Conservation (phyloP, 2,329 filamentous ascomycete species). For the Fusarium concolor region DNA sequence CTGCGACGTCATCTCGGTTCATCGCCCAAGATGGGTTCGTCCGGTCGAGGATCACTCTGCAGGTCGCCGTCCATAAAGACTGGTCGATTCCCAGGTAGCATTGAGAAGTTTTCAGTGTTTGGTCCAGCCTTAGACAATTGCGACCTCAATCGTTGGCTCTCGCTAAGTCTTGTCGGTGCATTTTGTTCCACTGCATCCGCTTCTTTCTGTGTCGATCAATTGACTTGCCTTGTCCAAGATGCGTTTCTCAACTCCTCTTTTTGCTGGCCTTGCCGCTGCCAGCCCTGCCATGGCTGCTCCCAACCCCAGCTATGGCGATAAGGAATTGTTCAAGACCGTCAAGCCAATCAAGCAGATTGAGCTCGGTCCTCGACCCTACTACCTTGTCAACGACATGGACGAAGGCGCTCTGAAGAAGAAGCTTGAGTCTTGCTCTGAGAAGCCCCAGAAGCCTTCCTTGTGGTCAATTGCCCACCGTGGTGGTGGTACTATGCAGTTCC, state of each 20-base stretch:
- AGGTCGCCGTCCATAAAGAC: constrained; percentile 34
- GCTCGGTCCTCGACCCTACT: constrained; percentile 73
- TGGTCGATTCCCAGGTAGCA: constrained; percentile 13
- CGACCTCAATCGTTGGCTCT: constrained; percentile 13
- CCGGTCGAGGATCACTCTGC: constrained; percentile 23
- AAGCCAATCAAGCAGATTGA: constrained; percentile 63
- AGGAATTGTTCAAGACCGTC: constrained; percentile 49
- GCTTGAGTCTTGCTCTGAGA: constrained; percentile 69
- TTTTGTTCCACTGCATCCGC: not conserved
- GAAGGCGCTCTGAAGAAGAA: constrained; percentile 68
- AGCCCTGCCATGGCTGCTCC: constrained; percentile 47
- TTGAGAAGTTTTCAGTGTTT: not conserved
- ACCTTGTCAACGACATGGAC: constrained; percentile 72
- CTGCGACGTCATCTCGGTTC: constrained; percentile 27
- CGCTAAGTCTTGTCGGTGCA: constrained; percentile 8
- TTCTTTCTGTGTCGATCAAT: constrained; percentile 14
- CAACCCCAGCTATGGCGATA: constrained; percentile 27
- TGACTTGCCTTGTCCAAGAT: constrained; percentile 41
- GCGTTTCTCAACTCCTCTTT: constrained; percentile 48
- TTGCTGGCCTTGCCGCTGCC: constrained; percentile 48
- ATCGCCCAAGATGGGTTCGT: constrained; percentile 35
- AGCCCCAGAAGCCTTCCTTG: constrained; percentile 60
- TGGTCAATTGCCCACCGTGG: constrained; percentile 74
- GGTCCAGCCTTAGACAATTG: constrained; percentile 27
- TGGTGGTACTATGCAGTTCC: constrained; percentile 70